Base-by-base conservation (phyloP, 1,284 basidiomycete genomes). In the Hemileia vastatrix region DNA sequence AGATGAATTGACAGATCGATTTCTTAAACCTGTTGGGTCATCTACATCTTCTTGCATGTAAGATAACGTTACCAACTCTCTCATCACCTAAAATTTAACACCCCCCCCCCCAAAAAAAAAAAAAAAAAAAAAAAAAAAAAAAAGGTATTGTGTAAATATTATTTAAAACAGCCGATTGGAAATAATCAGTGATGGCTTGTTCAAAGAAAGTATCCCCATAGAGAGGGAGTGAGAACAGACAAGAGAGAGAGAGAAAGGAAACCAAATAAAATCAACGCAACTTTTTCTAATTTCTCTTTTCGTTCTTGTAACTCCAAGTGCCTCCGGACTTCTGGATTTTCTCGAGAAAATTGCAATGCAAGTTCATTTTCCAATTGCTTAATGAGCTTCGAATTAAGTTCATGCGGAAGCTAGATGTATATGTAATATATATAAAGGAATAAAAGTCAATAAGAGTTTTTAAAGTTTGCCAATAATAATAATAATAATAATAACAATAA, bases 281-380 rank as follows among this genome's bases (percentile, higher is more conserved):
- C 90, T 81, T 93, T 86, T 75, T 96, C 92, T n/a, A 98, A 81
- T 78, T 96, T 97, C 74, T 97, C 92, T 74, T 97, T 98, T 36
- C 92, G 81, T 64, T 94, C 90, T 76, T 99, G 95, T 47, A 99
- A 78, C 67, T 98, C 92, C n/a, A 99, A 80, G 75, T 99, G 95
- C 60, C 80, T 80, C 67, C 84, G 80, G 60, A 99, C 84, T 27
- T 79, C 78, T 0, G 93, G 94, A 74, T 98, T 98, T 80, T 99
- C 92, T 27, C 89, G 82, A 0, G 95, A 94, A 77, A 99, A 99
- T 64, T 84, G 83, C 27, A 85, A 77, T 52, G 96, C 88, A 75
- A 94, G 90, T 52, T 81, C 81, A 3, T 89, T 85, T 73, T 94
- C 87, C 50, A 96, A 81, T 76, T 94, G 87, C 71, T 96, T 95